phyloP scores from a whole-genome alignment of 768 basidiomycete genomes.

The Mycena vulgaris region DNA sequence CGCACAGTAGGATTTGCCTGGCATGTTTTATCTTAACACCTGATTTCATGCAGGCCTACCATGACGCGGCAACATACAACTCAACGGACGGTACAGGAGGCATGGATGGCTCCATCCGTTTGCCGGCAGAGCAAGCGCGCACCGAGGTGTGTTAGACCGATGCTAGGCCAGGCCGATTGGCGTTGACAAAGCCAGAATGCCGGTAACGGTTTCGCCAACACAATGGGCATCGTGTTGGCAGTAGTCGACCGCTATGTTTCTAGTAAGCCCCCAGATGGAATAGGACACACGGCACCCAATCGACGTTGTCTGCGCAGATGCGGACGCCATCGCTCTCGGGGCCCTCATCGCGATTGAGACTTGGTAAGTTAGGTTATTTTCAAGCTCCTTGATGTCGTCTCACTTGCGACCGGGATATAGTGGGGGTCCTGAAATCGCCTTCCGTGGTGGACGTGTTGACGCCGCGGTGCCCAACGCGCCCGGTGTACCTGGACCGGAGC shows the following conservation, averaged over 20 bases:
- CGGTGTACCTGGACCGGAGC: conserved; percentile 13
- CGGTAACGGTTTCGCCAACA: too few relatives aligned
- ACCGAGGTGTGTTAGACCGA: conserved; percentile 8
- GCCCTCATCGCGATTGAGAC: too few relatives aligned
- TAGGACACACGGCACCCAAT: too few relatives aligned
- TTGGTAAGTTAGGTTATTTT: too few relatives aligned
- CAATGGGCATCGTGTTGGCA: too few relatives aligned
- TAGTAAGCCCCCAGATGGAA: too few relatives aligned
- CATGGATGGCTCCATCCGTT: conserved; percentile 10
- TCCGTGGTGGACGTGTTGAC: conserved; percentile 22
- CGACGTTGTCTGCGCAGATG: too few relatives aligned
- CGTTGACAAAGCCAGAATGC: conserved; percentile 3
- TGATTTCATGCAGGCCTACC: conserved; percentile 14
- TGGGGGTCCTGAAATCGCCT: conserved; percentile 21
- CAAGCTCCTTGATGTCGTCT: not conserved
- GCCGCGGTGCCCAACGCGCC: conserved; percentile 16
- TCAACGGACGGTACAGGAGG: conserved; percentile 10
- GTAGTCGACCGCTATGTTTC: too few relatives aligned
- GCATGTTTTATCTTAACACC: not conserved
- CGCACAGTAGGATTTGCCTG: conserved; percentile 12
- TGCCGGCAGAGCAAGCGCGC: conserved; percentile 10
- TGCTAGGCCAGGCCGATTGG: conserved; percentile 1
- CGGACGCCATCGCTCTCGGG: too few relatives aligned
- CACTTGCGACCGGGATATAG: not conserved
- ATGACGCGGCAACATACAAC: conserved; percentile 11